Evolutionary conservation across 441 rosid species (phyloP), one percentile per base, ranked within the genome.

Genomic region (Pelargonium myrrhifolium): DNA sequence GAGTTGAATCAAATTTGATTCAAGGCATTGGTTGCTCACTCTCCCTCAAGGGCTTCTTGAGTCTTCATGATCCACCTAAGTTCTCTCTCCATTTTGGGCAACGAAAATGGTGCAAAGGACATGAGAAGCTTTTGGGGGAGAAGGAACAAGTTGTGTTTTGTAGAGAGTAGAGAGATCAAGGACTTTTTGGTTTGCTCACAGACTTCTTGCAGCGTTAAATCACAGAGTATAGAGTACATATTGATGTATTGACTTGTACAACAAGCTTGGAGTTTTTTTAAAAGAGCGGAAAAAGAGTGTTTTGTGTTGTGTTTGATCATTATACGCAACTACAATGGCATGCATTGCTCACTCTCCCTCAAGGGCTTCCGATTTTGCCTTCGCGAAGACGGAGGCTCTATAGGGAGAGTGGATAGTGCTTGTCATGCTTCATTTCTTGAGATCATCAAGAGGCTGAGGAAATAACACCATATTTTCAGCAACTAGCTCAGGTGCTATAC

Each of bases 331-430:
- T 17, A 1, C 15, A 58, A 62, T 72, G 73, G 75, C 59, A 70
- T 11, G 28, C 75, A 68, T 65, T 68, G 66, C 73, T 68, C 82
- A 68, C 73, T 72, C 77, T 78, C 73, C 79, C 77, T 73, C 73
- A 47, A 73, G 75, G 67, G 73, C 72, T 75, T 75, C 79, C n/a
- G 67, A 22, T 24, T 49, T 56, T 10, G 68, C 53, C 39, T 45
- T 17, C 4, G 59, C 64, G 14, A 39, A 18, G 14, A 60, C 76
- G 0, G 55, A 72, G 20, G 75, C 43, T 24, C 74, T 64, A 31
- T 51, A 64, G 53, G 79, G 73, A 60, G 75, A 61, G 75, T 67
- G 72, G 63, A 61, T 37, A 66, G 56, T 63, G 74, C 43, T 62
- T 59, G 56, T 71, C 69, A 56, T 70, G 43, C 60, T 15, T 15